These are phyloP conservation scores for Geotrichum ghanense DNA, from an alignment of 805 yeast genomes.

Conservation along the genomic window DNA sequence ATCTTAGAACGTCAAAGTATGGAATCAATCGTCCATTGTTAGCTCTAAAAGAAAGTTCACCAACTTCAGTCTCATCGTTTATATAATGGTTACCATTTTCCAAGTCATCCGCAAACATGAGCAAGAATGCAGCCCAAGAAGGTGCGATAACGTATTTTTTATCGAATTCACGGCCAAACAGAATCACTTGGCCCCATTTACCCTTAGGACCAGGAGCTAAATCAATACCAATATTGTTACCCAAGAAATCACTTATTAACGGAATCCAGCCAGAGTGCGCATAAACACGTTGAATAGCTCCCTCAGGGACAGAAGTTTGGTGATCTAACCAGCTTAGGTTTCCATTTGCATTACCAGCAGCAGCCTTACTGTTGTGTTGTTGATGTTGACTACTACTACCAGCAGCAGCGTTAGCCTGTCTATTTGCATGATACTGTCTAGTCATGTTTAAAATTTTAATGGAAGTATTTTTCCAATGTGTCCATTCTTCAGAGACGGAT, in stretches of 20 bases:
- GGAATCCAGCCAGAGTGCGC: slow-evolving; percentile 95
- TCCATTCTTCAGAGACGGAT: slow-evolving; percentile 67
- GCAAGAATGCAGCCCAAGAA: slow-evolving; percentile 81
- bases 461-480: slow-evolving; percentile 58
- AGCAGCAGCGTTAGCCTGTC: neutral
- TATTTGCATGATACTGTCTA: neutral
- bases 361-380: slow-evolving; percentile 10
- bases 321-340: slow-evolving; percentile 27
- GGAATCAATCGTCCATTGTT: slow-evolving; percentile 65
- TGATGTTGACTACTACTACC: neutral
- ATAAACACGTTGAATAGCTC: slow-evolving; percentile 58
- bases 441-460: slow-evolving; percentile 12
- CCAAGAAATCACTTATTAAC: slow-evolving; percentile 72
- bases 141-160: slow-evolving; percentile 77
- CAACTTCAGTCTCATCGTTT: slow-evolving; percentile 53
- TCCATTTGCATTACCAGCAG: neutral
- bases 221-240: slow-evolving; percentile 91
- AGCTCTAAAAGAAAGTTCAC: slow-evolving; percentile 36
- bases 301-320: slow-evolving; percentile 69
- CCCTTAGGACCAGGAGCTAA: slow-evolving; percentile 73
- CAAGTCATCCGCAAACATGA: slow-evolving; percentile 74
- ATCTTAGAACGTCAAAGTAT: slow-evolving; percentile 45
- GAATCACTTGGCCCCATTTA: slow-evolving; percentile 78
- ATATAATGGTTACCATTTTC: slow-evolving; percentile 74
- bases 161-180: slow-evolving; percentile 92